Conservation (phyloP, 2,329 filamentous ascomycete genomes). For the Fusarium solani-melongenae region DNA sequence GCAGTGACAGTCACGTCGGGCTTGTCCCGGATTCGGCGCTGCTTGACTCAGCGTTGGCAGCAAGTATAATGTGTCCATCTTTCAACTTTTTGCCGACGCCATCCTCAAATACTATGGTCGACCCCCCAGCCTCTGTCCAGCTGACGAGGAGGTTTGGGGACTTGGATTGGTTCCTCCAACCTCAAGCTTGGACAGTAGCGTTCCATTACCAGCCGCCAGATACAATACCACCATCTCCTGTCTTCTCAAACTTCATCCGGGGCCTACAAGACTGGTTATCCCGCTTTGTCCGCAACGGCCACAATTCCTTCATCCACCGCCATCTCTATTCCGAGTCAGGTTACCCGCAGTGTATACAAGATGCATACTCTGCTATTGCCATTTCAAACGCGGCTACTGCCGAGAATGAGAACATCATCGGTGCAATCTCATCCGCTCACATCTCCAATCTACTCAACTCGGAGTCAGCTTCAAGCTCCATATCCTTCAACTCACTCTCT, state of each 20-base stretch:
- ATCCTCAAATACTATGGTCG: not conserved
- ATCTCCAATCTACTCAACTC: not conserved
- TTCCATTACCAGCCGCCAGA: not conserved
- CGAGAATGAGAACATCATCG: not conserved
- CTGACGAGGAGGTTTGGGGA: not conserved
- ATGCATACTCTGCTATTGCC: not conserved
- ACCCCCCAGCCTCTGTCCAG: not conserved
- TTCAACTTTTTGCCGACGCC: not conserved
- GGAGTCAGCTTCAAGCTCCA: not conserved
- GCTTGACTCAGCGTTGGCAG: not conserved
- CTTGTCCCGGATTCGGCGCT: not conserved
- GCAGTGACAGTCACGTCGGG: not conserved
- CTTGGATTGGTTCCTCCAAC: not conserved
- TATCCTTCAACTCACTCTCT: not conserved
- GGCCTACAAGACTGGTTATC: not conserved
- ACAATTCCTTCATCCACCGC: not conserved
- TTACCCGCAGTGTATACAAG: not conserved
- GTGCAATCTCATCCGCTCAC: not conserved
- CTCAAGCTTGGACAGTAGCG: not conserved
- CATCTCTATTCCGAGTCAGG: not conserved
- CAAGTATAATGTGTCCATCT: not conserved
- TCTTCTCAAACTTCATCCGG: slow-evolving; percentile 1
- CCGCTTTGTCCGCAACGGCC: not conserved
- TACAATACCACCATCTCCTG: not conserved
- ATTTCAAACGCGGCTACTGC: not conserved